phyloP scores from a whole-genome alignment of 345 rosid genomes.

The Erodium maritimum region DNA sequence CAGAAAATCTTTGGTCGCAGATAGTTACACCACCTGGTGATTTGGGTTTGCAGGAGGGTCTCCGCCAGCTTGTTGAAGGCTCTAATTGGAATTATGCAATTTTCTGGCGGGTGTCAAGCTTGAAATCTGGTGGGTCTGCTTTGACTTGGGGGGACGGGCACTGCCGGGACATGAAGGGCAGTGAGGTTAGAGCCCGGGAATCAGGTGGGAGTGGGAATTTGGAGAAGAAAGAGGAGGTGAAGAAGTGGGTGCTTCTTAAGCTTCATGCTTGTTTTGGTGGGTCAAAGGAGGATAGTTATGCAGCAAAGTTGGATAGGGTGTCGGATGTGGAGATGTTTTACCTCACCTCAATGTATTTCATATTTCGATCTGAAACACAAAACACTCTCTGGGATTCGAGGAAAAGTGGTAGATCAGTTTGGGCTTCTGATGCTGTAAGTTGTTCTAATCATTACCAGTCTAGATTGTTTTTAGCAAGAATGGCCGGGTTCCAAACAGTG shows the following conservation, averaged over 20 bases:
- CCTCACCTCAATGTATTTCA: constrained; percentile 53
- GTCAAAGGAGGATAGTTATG: constrained; percentile 28
- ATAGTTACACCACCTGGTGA: constrained; percentile 37
- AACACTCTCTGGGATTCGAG: constrained; percentile 50
- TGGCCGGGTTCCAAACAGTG: constrained; percentile 67
- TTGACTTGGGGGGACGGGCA: constrained; percentile 86
- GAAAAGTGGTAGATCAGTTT: constrained; percentile 46
- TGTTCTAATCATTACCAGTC: constrained; percentile 47
- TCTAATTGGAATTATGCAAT: constrained; percentile 73
- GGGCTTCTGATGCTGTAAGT: constrained; percentile 46
- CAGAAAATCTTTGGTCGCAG: constrained; percentile 24
- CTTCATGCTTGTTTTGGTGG: constrained; percentile 45
- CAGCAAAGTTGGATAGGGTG: constrained; percentile 29
- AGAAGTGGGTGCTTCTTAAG: constrained; percentile 54
- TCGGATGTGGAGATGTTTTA: constrained; percentile 71
- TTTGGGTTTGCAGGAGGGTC: constrained; percentile 47
- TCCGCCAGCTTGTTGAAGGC: constrained; percentile 52
- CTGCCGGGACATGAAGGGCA: constrained; percentile 31
- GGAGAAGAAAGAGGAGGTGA: constrained; percentile 47
- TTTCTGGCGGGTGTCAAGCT: constrained; percentile 50
- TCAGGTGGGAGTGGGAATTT: constrained; percentile 17
- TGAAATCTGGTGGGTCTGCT: constrained; percentile 53
- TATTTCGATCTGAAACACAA: constrained; percentile 42
- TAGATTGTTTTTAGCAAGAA: constrained; percentile 66
- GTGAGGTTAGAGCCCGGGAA: constrained; percentile 23